phyloP scores from a whole-genome alignment of 2,329 filamentous ascomycete genomes.

The Stagonosporopsis vannaccii region DNA sequence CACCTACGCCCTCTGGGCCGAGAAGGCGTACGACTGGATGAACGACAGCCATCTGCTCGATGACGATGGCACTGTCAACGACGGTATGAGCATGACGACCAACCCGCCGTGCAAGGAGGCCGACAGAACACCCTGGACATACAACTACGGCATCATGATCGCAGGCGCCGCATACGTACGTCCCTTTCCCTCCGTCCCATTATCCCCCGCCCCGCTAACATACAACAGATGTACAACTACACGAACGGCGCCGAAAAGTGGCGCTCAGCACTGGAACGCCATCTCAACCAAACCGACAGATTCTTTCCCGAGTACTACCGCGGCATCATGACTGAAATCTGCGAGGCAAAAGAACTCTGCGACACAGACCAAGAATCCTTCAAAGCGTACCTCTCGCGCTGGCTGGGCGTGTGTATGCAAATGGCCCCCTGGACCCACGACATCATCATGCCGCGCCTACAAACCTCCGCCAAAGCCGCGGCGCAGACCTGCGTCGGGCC shows the following conservation, averaged over 20 bases:
- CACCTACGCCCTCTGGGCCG: conserved; percentile 47
- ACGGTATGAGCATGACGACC: conserved; percentile 33
- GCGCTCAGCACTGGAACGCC: conserved; percentile 38
- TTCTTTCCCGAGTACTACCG: conserved; percentile 50
- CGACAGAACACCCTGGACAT: conserved; percentile 46
- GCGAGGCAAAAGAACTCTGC: conserved; percentile 52
- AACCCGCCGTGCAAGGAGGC: conserved; percentile 36
- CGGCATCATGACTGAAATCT: conserved; percentile 53
- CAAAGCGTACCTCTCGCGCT: conserved; percentile 56
- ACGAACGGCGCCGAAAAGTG: conserved; percentile 47
- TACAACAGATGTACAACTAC: conserved; percentile 49
- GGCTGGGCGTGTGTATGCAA: conserved; percentile 63
- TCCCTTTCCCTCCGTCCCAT: too few species aligned
- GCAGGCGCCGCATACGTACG: conserved; percentile 44
- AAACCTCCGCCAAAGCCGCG: conserved; percentile 61
- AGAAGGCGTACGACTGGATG: conserved; percentile 48
- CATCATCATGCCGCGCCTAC: conserved; percentile 61
- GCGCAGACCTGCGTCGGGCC: conserved; percentile 61
- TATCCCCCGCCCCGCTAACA: conserved; percentile 10
- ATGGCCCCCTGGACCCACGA: conserved; percentile 64
- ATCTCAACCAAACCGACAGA: conserved; percentile 41
- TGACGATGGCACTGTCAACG: conserved; percentile 37
- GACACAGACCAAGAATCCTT: conserved; percentile 55
- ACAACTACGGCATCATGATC: conserved; percentile 50
- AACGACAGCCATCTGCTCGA: conserved; percentile 34